A percentile compares a stretch with the other conserved stretches of the same genome.
Conservation (phyloP, 257 asterid genomes). For the Scutellaria baicalensis region DNA sequence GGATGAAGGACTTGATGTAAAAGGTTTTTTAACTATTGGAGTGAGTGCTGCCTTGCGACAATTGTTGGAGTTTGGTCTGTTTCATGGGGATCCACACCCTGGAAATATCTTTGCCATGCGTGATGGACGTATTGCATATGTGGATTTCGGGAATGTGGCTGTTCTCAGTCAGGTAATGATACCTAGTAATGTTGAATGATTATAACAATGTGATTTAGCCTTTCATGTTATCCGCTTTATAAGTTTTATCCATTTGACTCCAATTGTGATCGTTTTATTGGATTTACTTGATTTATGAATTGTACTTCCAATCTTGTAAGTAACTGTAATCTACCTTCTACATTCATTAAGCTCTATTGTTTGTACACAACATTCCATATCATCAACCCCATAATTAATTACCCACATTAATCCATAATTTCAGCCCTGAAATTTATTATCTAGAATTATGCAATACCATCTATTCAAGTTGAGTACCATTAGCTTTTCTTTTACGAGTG, state of each 20-base stretch:
- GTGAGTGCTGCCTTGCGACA: conserved; percentile 97
- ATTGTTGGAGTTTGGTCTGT: conserved; percentile 92
- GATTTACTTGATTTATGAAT: conserved; percentile 2
- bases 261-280: background rate
- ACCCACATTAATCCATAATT: too few species aligned
- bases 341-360: too few species aligned
- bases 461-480: too few species aligned
- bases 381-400: too few species aligned
- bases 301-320: background rate
- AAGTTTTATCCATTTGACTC: background rate
- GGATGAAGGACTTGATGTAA: conserved; percentile 78
- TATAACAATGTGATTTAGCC: background rate
- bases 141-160: conserved; percentile 98
- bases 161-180: conserved; percentile 88
- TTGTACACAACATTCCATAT: too few species aligned
- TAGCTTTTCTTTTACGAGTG: too few species aligned
- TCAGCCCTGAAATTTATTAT: too few species aligned
- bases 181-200: background rate
- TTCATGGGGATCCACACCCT: conserved; percentile 99
- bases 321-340: background rate
- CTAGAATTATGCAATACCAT: too few species aligned
- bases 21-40: conserved; percentile 92
- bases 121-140: conserved; percentile 98
- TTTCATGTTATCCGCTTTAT: background rate
- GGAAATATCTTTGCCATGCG: conserved; percentile 98